Conservation (phyloP, 176 grass and related monocot species). For the Bothriochloa decipiens region DNA sequence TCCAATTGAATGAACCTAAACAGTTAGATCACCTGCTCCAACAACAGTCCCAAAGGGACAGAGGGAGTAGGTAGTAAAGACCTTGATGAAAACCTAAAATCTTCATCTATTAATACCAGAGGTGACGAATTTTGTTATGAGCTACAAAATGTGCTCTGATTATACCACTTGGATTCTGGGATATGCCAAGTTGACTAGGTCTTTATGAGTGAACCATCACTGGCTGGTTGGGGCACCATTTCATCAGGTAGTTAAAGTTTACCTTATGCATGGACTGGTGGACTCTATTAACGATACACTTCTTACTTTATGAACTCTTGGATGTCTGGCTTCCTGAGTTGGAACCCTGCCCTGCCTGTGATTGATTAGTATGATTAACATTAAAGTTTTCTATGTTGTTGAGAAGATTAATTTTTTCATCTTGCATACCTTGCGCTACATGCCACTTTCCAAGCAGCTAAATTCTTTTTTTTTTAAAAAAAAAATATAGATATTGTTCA, state of each 20-base stretch:
- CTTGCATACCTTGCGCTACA: not conserved
- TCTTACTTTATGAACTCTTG: constrained; percentile 24
- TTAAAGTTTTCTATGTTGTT: not conserved
- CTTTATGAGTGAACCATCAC: constrained; percentile 18
- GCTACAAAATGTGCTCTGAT: constrained; percentile 10
- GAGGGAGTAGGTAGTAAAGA: not conserved
- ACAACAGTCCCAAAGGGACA: too few relatives aligned
- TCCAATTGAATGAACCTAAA: too few relatives aligned
- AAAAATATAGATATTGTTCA: not conserved
- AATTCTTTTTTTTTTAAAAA: constrained; percentile 6
- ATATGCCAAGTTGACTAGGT: not conserved
- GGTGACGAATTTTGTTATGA: constrained; percentile 13
- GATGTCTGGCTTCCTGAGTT: constrained; percentile 11
- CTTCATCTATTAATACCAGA: not conserved
- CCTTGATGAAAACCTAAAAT: constrained; percentile 36
- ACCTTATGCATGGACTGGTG: constrained; percentile 15
- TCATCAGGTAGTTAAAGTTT: constrained; percentile 19
- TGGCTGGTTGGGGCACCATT: constrained; percentile 17
- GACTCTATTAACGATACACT: constrained; percentile 7
- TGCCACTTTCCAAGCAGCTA: constrained; percentile 15
- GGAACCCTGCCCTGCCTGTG: not conserved
- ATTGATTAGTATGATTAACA: constrained; percentile 15
- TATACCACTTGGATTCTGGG: not conserved
- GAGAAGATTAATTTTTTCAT: constrained; percentile 1
- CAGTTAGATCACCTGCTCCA: too few relatives aligned